Conservation (phyloP, 345 rosid genomes). For the Euphorbia pulcherrima region DNA sequence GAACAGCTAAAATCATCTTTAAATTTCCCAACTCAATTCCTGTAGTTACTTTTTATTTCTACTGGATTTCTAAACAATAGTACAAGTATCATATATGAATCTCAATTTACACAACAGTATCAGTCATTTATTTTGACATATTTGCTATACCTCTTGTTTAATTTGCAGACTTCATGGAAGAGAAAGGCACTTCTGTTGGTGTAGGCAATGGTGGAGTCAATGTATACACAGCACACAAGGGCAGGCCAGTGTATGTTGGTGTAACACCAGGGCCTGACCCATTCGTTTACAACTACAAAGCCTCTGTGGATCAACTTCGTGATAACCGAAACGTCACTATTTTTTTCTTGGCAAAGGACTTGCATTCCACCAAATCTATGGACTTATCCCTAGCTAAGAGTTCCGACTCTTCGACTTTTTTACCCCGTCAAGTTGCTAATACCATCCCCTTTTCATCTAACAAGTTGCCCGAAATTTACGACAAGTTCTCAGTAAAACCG, state of each 20-base stretch:
- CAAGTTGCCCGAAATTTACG: conserved; percentile 48
- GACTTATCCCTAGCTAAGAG: conserved; percentile 49
- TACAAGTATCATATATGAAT: background rate
- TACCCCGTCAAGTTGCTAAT: conserved; percentile 60
- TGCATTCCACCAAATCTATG: conserved; percentile 52
- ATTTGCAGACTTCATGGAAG: conserved; percentile 50
- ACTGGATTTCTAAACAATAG: background rate
- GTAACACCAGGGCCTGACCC: conserved; percentile 45
- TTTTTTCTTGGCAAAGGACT: conserved; percentile 80
- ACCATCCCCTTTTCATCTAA: conserved; percentile 64
- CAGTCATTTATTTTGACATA: background rate
- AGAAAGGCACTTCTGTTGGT: conserved; percentile 38
- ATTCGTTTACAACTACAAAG: conserved; percentile 36
- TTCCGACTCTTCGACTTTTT: conserved; percentile 44
- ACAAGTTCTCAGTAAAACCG: conserved; percentile 46
- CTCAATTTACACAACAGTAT: conserved; percentile 1
- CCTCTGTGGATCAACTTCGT: conserved; percentile 59
- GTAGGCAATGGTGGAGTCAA: conserved; percentile 71
- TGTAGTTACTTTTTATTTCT: background rate
- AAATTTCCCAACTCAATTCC: background rate
- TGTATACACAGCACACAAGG: conserved; percentile 53
- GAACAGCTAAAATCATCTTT: background rate
- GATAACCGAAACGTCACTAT: conserved; percentile 55
- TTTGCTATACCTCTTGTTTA: background rate
- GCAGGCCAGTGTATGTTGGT: conserved; percentile 57